Evolutionary conservation across 2,329 filamentous ascomycete genomes (phyloP).

Genomic region (Xylariaceae sp.): DNA sequence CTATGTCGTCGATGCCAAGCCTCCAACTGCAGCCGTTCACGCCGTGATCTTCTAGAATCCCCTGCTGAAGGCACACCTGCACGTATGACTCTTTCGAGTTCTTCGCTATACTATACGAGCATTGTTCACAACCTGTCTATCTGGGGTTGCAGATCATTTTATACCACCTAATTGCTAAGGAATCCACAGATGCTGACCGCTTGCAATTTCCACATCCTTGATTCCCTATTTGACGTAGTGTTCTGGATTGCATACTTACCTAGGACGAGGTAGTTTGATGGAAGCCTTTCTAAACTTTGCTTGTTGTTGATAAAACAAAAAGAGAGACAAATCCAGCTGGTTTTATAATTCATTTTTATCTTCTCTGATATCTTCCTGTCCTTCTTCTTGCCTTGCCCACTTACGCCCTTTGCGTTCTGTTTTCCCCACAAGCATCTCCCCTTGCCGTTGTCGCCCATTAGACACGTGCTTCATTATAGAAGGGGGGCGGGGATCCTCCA

Average conservation of each 20-base stretch:
- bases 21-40: constrained; percentile 10
- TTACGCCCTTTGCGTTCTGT: not conserved
- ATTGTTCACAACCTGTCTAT: no score
- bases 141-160: not conserved
- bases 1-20: no score
- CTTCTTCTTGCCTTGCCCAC: not conserved
- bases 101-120: no score
- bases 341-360: not conserved
- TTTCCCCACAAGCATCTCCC: not conserved
- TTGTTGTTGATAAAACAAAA: no score
- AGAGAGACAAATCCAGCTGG: not conserved
- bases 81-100: no score
- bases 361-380: not conserved
- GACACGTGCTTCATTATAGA: constrained; percentile 9
- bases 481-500: not conserved
- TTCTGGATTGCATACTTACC: not conserved
- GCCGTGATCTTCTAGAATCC: constrained; percentile 6
- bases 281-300: no score
- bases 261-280: no score
- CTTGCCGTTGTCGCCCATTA: constrained; percentile 5
- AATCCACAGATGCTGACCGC: not conserved
- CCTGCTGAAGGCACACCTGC: no score
- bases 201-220: not conserved
- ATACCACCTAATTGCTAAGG: not conserved
- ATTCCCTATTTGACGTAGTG: not conserved